These are phyloP conservation scores for Yarrowia alimentaria DNA, from an alignment of 805 yeast genomes.

Conservation along the genomic window DNA sequence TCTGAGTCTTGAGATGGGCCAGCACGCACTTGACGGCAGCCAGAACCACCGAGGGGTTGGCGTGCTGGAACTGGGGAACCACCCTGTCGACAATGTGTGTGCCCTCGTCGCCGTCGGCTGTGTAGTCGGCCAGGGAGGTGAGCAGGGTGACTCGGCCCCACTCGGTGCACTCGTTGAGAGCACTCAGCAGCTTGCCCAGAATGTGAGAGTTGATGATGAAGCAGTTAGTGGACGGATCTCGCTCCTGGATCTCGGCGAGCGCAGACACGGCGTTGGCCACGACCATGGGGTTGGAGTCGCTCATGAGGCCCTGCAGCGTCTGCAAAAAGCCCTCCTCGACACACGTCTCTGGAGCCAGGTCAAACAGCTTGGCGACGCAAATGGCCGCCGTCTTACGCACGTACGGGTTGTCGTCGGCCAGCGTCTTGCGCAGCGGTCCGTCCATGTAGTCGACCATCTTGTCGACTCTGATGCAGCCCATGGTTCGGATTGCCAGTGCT, in stretches of 20 bases:
- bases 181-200: constrained; percentile 63
- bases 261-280: constrained; percentile 92
- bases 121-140: constrained; percentile 73
- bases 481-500: constrained; percentile 94
- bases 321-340: constrained; percentile 83
- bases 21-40: constrained; percentile 71
- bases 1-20: constrained; percentile 49
- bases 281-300: constrained; percentile 94
- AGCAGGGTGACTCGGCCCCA: constrained; percentile 96
- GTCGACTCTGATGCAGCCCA: constrained; percentile 97
- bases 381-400: constrained; percentile 97
- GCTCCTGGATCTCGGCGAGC: constrained; percentile 73
- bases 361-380: constrained; percentile 93
- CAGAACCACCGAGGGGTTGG: constrained; percentile 75
- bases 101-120: constrained; percentile 62
- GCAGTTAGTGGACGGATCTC: constrained; percentile 54
- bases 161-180: constrained; percentile 95
- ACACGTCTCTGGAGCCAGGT: constrained; percentile 75
- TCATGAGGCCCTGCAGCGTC: constrained; percentile 61
- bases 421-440: constrained; percentile 78
- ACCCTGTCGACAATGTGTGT: constrained; percentile 61
- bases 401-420: constrained; percentile 91
- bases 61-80: constrained; percentile 73
- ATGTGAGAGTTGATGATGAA: constrained; percentile 44
- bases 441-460: constrained; percentile 94